A percentile compares a stretch with the other conserved stretches of the same genome.
Conservation (phyloP, 768 basidiomycete genomes). For the Mycena chlorophos region DNA sequence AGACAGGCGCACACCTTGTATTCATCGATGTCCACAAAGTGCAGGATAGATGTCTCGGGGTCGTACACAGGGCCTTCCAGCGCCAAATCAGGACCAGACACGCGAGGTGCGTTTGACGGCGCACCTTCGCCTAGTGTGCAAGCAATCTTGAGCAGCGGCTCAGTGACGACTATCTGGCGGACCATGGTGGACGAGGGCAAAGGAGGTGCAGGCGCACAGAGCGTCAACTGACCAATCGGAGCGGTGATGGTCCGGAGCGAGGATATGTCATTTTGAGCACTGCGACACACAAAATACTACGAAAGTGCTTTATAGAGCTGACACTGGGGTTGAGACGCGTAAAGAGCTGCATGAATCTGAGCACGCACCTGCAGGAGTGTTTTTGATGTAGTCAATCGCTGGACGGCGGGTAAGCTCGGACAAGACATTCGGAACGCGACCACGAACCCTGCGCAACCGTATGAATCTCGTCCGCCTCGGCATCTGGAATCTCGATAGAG, state of each 20-base stretch:
- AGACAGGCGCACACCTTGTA: conserved; percentile 41
- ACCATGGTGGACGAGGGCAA: conserved; percentile 13
- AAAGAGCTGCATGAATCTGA: conserved; percentile 1
- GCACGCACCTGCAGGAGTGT: conserved; percentile 21
- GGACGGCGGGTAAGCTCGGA: conserved; percentile 12
- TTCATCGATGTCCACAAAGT: conserved; percentile 68
- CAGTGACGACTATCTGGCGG: conserved; percentile 40
- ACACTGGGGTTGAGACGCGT: conserved; percentile 19
- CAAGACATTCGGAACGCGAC: conserved; percentile 5
- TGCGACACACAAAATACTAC: conserved; percentile 39
- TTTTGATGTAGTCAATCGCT: conserved; percentile 22
- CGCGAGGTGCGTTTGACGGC: conserved; percentile 16
- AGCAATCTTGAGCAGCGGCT: conserved; percentile 51
- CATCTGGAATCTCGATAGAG: conserved; percentile 95
- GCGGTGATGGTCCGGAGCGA: conserved; percentile 8
- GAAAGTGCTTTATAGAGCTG: conserved; percentile 51
- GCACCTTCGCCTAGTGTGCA: conserved; percentile 67
- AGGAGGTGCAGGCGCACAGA: conserved; percentile 18
- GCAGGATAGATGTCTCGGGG: conserved; percentile 48
- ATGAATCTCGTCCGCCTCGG: conserved; percentile 91
- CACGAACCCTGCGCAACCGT: conserved; percentile 85
- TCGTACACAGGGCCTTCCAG: conserved; percentile 64
- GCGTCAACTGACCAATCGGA: conserved; percentile 13
- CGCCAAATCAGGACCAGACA: conserved; percentile 21
- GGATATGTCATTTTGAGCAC: conserved; percentile 34